Evolutionary conservation across 768 basidiomycete species (phyloP).

Genomic region (Mycena kentingensis): DNA sequence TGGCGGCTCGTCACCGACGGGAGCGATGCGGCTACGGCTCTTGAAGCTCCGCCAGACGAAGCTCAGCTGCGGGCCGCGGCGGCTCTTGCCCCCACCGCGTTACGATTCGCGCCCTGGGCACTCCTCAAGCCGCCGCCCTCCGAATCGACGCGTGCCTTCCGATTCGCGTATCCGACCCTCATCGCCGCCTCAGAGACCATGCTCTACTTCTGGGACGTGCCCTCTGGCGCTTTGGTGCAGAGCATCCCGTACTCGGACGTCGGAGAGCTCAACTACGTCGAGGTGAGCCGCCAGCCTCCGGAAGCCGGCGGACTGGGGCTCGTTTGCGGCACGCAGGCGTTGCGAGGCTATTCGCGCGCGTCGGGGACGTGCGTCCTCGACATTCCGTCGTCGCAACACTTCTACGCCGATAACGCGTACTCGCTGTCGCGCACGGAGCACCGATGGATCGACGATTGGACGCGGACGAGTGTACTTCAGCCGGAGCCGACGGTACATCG

Average conservation of each 20-base stretch:
- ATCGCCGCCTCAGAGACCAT: slow-evolving; percentile 46
- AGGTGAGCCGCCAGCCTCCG: slow-evolving; percentile 41
- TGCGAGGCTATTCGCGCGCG: slow-evolving; percentile 58
- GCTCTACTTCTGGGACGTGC: slow-evolving; percentile 67
- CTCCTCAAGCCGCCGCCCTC: slow-evolving; percentile 48
- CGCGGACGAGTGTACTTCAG: slow-evolving; percentile 16
- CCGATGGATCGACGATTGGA: not conserved
- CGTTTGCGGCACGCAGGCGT: slow-evolving; percentile 48
- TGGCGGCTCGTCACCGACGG: slow-evolving; percentile 56
- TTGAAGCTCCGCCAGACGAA: slow-evolving; percentile 35
- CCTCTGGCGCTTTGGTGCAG: slow-evolving; percentile 49
- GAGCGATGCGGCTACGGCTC: slow-evolving; percentile 22
- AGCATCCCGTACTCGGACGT: slow-evolving; percentile 44
- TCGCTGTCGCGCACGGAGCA: slow-evolving; percentile 15
- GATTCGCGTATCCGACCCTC: slow-evolving; percentile 69
- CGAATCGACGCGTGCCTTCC: slow-evolving; percentile 50
- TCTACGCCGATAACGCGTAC: slow-evolving; percentile 40
- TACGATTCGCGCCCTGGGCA: slow-evolving; percentile 66
- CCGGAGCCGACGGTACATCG: slow-evolving; percentile 5
- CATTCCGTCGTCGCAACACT: slow-evolving; percentile 37
- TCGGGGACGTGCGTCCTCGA: slow-evolving; percentile 48
- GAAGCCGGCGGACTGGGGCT: slow-evolving; percentile 50
- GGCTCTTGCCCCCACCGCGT: slow-evolving; percentile 32
- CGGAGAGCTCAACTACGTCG: slow-evolving; percentile 61
- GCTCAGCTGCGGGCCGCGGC: slow-evolving; percentile 22